Base-by-base conservation (phyloP, 306 rosid species). In the Sophora flavescens region DNA sequence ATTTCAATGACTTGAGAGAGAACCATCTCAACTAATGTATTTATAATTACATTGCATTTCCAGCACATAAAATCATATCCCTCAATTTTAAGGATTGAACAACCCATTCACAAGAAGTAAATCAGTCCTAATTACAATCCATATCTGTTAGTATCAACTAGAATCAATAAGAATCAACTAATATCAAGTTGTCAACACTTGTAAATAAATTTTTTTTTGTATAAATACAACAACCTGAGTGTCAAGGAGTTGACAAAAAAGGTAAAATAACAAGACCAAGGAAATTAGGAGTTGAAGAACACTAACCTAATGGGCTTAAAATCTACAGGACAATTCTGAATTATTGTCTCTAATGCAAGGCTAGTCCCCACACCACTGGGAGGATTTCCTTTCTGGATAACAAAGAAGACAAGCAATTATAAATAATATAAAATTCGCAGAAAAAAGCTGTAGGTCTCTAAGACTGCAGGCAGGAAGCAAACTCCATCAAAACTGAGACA, bases 341-440 rank as follows among this genome's bases (percentile, higher is more conserved):
- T 89, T 73, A 92, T 86, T 44, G 97, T 92, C 90, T 94, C 98
- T 56, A 94, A 78, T 35, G 97, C 98, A 75, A 94, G 89, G 85
- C 98, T 94, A 73, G 91, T 83, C 64, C 98, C 98, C 22, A 94
- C 96, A 58, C 93, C 97, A 8, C 92, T 84, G 8, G 95, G 97
- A 78, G 91, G 90, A 66, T 78, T 86, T 78, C 92, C 82, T 88
- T 90, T 94, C 98, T 94, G 89, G 59, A 48, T 48, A 63, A 35
- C 36, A 69, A 14, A 74, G 17, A 78, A 81, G 5, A 78, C 10
- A 70, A 67, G 35, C 60, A 39, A 48, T 82, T 9, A 79, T 60
- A 36, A 72, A 77, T 15, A 70, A 30, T 26, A 67, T 35, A 82
- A 60, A 79, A 63, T 44, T 71, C 60, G 63, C 59, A 28, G 26